Evolutionary conservation across 129 eudicot species (phyloP), one percentile per base, ranked within the genome.

Genomic region (Artemisia tridentata): DNA sequence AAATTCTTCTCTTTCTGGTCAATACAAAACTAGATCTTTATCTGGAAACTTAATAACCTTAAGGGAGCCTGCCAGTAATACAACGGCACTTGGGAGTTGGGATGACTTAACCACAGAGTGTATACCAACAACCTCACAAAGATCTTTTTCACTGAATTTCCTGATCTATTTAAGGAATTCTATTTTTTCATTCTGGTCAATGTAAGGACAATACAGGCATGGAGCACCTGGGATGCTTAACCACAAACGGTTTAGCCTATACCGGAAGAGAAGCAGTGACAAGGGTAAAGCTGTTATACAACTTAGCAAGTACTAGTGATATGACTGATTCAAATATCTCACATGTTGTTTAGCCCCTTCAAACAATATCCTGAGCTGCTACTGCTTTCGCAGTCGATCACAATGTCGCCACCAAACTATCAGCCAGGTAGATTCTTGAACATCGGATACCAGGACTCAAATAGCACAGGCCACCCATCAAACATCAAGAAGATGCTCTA

Each of bases 51-150:
- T 25, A 38, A 14, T 76, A 76, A 20, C 2, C 75, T 25, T 76
- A 68, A 45, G 15, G 9, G 46, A 27, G 23, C 16, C 31, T 59
- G 65, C 63, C 78, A 60, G 9, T 45, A 16, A 65, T 65, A 72
- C 68, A 54, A 69, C 83, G 45, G 43, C 67, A 14, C 61, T 45
- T 68, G 75, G 54, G 66, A 14, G 53, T 45, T 74, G 75, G 61
- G 66, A 69, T 51, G 71, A 62, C 69, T 51, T 50, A 76, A 60
- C 75, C 80, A 60, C 75, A 21, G 46, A 49, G 27, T 56, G 27
- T 47, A n/a, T 10, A 67, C 61, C 0, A 11, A 50, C n/a, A 17
- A 48, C 51, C 52, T 73, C 52, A 25, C 59, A 72, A 11, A 47
- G n/a, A 43, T 21, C 66, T 11, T 47, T 14, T 71, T 59, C 19